These are phyloP conservation scores for Hericium erinaceus DNA, from an alignment of 768 basidiomycete genomes.

Conservation along the genomic window DNA sequence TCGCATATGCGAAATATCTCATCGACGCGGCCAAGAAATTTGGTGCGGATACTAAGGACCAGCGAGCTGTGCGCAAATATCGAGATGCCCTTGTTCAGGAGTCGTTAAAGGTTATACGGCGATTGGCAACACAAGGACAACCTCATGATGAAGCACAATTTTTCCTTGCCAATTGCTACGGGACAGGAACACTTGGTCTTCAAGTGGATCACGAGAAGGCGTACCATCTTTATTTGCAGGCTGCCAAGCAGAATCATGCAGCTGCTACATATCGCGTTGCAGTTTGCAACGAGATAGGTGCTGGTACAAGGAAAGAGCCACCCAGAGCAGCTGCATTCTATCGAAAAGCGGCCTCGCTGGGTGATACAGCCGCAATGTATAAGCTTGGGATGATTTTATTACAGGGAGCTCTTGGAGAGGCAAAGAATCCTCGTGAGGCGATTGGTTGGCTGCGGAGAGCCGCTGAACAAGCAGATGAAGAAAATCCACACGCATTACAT, in stretches of 20 bases:
- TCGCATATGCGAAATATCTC: slow-evolving; percentile 95
- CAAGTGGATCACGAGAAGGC: slow-evolving; percentile 97
- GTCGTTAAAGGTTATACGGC: slow-evolving; percentile 85
- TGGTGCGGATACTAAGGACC: slow-evolving; percentile 60
- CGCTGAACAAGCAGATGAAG: slow-evolving; percentile 94
- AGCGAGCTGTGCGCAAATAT: slow-evolving; percentile 83
- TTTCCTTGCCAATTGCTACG: slow-evolving; percentile 95
- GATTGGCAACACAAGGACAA: slow-evolving; percentile 85
- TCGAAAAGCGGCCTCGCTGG: slow-evolving; percentile 90
- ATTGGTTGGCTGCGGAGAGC: slow-evolving; percentile 92
- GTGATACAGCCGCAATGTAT: slow-evolving; percentile 98
- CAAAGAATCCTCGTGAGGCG: slow-evolving; percentile 82
- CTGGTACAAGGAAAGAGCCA: slow-evolving; percentile 85
- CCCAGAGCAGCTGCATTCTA: slow-evolving; percentile 91
- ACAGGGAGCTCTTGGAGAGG: slow-evolving; percentile 74
- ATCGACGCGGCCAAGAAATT: slow-evolving; percentile 97
- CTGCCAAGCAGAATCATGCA: slow-evolving; percentile 94
- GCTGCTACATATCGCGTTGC: slow-evolving; percentile 94
- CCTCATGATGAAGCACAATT: slow-evolving; percentile 96
- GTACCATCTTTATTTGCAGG: slow-evolving; percentile 94
- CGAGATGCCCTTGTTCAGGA: slow-evolving; percentile 81
- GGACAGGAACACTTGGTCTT: slow-evolving; percentile 91
- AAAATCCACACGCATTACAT: slow-evolving; percentile 95
- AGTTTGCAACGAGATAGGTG: slow-evolving; percentile 97
- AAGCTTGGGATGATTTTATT: slow-evolving; percentile 98